Evolutionary conservation across 148 eudicot genomes (phyloP).

Genomic region (Amaranthus cruentus): DNA sequence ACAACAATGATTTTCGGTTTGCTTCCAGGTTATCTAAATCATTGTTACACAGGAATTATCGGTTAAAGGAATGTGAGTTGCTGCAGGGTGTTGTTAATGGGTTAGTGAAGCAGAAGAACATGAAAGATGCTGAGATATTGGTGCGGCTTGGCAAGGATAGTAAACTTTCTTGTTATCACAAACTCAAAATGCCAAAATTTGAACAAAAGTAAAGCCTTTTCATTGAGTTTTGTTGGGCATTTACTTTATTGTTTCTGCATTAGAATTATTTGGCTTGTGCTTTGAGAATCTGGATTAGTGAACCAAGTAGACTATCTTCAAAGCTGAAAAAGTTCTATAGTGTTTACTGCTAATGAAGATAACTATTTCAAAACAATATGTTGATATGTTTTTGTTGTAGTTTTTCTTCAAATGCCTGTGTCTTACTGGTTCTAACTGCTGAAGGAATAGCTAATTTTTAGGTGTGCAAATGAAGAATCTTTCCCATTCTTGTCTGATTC

Average conservation of each 20-base stretch:
- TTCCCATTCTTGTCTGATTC: neutral
- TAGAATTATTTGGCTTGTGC: neutral
- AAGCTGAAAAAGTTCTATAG: neutral
- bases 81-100: constrained; percentile 35
- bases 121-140: constrained; percentile 24
- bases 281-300: neutral
- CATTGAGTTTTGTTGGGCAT: neutral
- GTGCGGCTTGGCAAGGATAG: constrained; percentile 26
- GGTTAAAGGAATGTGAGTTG: constrained; percentile 15
- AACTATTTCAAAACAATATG: neutral
- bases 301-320: constrained; percentile 5
- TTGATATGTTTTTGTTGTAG: neutral
- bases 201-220: neutral
- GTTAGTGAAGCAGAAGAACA: constrained; percentile 26
- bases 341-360: neutral
- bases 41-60: constrained; percentile 10
- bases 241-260: neutral
- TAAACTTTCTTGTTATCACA: constrained; percentile 21
- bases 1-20: constrained; percentile 25
- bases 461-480: neutral
- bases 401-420: neutral
- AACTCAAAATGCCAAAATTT: constrained; percentile 16
- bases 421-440: too few species aligned
- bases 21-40: constrained; percentile 24
- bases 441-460: neutral